Conservation (phyloP, 495 filamentous ascomycete species). For the Lichenothelia convexa region DNA sequence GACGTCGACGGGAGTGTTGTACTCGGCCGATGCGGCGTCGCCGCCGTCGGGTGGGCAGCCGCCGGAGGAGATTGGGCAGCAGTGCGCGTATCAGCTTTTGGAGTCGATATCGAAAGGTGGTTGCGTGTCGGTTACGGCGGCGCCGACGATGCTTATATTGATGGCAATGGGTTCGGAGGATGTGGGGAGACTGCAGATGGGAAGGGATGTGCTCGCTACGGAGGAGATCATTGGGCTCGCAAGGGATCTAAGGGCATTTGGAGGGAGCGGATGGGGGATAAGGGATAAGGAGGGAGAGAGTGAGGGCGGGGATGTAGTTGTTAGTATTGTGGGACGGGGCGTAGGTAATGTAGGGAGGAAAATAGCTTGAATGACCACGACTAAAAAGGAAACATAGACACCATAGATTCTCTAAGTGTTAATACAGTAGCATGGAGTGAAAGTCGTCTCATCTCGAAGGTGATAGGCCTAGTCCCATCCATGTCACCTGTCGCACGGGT, state of each 20-base stretch:
- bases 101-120: constrained; percentile 69
- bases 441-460: too few species aligned
- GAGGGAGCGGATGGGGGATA: constrained; percentile 72
- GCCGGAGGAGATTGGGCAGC: constrained; percentile 77
- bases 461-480: too few species aligned
- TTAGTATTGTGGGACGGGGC: constrained; percentile 83
- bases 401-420: too few species aligned
- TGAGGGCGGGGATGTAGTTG: constrained; percentile 50
- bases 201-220: constrained; percentile 60
- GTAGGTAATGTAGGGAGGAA: constrained; percentile 94
- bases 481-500: too few species aligned
- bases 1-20: constrained; percentile 66
- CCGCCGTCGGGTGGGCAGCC: constrained; percentile 63
- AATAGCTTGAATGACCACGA: constrained; percentile 49
- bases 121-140: constrained; percentile 51
- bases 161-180: constrained; percentile 91
- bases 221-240: constrained; percentile 63
- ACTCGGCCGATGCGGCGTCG: constrained; percentile 69
- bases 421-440: too few species aligned
- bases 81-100: constrained; percentile 75
- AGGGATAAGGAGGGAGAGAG: constrained; percentile 51
- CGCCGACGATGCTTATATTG: constrained; percentile 53
- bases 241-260: constrained; percentile 70
- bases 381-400: too few species aligned
- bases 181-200: constrained; percentile 44